Evolutionary conservation across 1,284 basidiomycete species (phyloP).

Genomic region (Porodaedalea pini): DNA sequence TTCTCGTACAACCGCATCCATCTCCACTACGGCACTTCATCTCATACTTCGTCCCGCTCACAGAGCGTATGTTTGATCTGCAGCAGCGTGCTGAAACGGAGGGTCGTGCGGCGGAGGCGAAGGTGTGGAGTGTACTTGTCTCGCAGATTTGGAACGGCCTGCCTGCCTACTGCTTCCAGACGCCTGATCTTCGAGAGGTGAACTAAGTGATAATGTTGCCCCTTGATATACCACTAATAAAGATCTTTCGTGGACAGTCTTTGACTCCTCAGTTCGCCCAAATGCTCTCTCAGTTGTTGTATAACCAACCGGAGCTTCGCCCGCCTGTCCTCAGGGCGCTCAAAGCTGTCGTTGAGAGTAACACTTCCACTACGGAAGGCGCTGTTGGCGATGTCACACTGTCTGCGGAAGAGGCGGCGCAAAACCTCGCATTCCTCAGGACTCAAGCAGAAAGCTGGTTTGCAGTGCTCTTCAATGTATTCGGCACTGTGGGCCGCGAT

Average conservation of each 20-base stretch:
- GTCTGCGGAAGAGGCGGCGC: conserved; percentile 51
- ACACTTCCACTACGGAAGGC: conserved; percentile 27
- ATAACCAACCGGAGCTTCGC: conserved; percentile 83
- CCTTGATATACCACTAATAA: conserved; percentile 16
- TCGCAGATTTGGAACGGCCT: conserved; percentile 93
- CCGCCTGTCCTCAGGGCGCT: conserved; percentile 81
- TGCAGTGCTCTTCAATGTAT: conserved; percentile 96
- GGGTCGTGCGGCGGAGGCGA: conserved; percentile 77
- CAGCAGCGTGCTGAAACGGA: conserved; percentile 74
- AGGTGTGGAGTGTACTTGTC: conserved; percentile 91
- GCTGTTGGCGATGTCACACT: conserved; percentile 28
- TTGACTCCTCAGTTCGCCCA: conserved; percentile 76
- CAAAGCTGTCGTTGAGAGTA: conserved; percentile 77
- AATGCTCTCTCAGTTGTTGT: conserved; percentile 88
- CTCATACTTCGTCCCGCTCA: conserved; percentile 88
- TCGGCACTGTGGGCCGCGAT: conserved; percentile 78
- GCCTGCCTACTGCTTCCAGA: conserved; percentile 74
- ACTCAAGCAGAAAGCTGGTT: conserved; percentile 89
- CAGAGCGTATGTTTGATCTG: conserved; percentile 88
- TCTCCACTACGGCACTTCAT: conserved; percentile 84
- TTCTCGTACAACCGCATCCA: conserved; percentile 81
- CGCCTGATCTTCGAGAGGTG: conserved; percentile 56
- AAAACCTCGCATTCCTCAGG: conserved; percentile 74
- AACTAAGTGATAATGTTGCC: conserved; percentile 5
- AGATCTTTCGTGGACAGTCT: conserved; percentile 42